Evolutionary conservation across 768 basidiomycete genomes (phyloP).

Genomic region (Xerocomellus intermedius): DNA sequence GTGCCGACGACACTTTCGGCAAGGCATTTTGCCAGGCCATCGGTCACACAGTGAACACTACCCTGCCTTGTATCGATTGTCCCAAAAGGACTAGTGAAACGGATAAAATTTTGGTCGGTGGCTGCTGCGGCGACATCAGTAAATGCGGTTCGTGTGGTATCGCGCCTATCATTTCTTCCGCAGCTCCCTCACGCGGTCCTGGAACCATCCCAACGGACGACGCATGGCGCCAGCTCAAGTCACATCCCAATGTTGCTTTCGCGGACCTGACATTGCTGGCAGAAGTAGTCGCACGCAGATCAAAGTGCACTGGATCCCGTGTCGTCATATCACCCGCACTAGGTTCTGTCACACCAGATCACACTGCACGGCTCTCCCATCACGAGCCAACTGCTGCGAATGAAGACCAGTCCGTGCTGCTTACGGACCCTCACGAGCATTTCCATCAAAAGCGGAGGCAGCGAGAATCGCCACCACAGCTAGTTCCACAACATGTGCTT

Average conservation of each 20-base stretch:
- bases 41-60: conserved; percentile 54
- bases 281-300: conserved; percentile 82
- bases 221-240: conserved; percentile 82
- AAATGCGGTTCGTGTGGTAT: conserved; percentile 33
- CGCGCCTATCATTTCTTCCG: conserved; percentile 29
- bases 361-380: conserved; percentile 16
- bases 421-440: conserved; percentile 54
- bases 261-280: conserved; percentile 81
- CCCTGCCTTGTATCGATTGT: conserved; percentile 54
- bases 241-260: conserved; percentile 86
- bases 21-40: conserved; percentile 85
- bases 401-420: conserved; percentile 41
- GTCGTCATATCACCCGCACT: conserved; percentile 57
- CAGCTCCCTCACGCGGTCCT: conserved; percentile 18
- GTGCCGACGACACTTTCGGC: conserved; percentile 82
- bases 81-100: conserved; percentile 38
- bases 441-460: conserved; percentile 46
- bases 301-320: conserved; percentile 71
- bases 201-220: conserved; percentile 76
- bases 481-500: conserved; percentile 61
- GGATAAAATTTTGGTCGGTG: conserved; percentile 27
- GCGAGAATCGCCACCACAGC: conserved; percentile 44
- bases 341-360: conserved; percentile 49
- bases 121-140: conserved; percentile 39
- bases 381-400: conserved; percentile 6